These are phyloP conservation scores for Leccinum broughii DNA, from an alignment of 768 basidiomycete species.

Conservation along the genomic window DNA sequence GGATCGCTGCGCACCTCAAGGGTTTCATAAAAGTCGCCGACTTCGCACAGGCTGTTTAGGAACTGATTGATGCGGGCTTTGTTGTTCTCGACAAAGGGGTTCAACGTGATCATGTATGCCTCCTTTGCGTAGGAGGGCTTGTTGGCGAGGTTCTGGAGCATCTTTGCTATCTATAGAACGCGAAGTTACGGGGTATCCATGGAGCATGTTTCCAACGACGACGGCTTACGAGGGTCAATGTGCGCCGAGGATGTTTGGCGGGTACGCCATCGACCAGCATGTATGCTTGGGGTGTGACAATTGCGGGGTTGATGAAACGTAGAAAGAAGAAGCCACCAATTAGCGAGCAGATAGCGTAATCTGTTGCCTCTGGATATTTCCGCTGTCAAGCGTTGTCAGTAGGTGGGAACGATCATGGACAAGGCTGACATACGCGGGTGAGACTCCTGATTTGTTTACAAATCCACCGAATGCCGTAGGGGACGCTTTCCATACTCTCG, in stretches of 20 bases:
- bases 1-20: slow-evolving; percentile 67
- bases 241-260: slow-evolving; percentile 95
- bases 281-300: slow-evolving; percentile 98
- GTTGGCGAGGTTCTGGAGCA: slow-evolving; percentile 99
- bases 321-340: slow-evolving; percentile 99
- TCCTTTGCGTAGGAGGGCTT: slow-evolving; percentile 98
- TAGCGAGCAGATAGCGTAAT: slow-evolving; percentile 96
- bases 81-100: slow-evolving; percentile 99
- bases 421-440: slow-evolving; percentile 67
- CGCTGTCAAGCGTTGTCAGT: slow-evolving; percentile 51
- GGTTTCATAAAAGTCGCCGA: slow-evolving; percentile 98
- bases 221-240: slow-evolving; percentile 76
- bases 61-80: slow-evolving; percentile 98
- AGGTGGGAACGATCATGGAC: slow-evolving; percentile 2
- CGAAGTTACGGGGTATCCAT: slow-evolving; percentile 3
- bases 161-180: slow-evolving; percentile 85
- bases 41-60: slow-evolving; percentile 95
- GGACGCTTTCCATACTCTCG: slow-evolving; percentile 97
- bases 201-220: neutral
- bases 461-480: slow-evolving; percentile 99
- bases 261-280: slow-evolving; percentile 99
- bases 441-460: slow-evolving; percentile 98
- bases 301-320: slow-evolving; percentile 98
- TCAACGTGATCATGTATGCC: slow-evolving; percentile 97
- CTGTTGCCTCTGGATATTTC: slow-evolving; percentile 98